Conservation (phyloP, 2,329 filamentous ascomycete genomes). For the Peltaster fructicola region DNA sequence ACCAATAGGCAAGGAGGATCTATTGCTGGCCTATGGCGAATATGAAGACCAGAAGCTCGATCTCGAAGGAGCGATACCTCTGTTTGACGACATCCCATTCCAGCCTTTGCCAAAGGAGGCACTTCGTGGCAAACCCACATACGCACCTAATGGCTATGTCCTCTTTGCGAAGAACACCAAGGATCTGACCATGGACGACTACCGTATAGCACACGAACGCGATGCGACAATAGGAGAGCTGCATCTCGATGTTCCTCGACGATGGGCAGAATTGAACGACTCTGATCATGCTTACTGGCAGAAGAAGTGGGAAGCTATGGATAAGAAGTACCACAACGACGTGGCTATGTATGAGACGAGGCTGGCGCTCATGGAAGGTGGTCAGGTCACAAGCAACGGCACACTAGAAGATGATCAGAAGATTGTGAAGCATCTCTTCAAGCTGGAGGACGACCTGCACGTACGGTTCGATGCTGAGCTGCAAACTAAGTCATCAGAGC, state of each 20-base stretch:
- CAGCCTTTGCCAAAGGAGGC: constrained; percentile 9
- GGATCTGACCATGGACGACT: constrained; percentile 10
- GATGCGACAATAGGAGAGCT: constrained; percentile 13
- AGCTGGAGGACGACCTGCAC: constrained; percentile 16
- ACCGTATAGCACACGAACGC: constrained; percentile 10
- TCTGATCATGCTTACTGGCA: constrained; percentile 13
- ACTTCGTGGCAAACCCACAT: constrained; percentile 7
- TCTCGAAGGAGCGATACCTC: constrained; percentile 7
- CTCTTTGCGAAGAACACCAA: constrained; percentile 12
- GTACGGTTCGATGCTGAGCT: too few species aligned
- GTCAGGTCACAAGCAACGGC: constrained; percentile 11
- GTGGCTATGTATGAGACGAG: constrained; percentile 16
- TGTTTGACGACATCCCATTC: constrained; percentile 11
- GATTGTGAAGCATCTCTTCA: too few species aligned
- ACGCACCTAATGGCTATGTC: constrained; percentile 14
- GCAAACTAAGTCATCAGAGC: too few species aligned
- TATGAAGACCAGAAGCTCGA: constrained; percentile 9
- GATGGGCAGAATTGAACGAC: constrained; percentile 12
- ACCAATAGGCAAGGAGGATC: constrained; percentile 12
- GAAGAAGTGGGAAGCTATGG: constrained; percentile 12
- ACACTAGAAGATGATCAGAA: too few species aligned
- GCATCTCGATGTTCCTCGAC: constrained; percentile 13
- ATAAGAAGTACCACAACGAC: constrained; percentile 13
- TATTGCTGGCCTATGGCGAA: constrained; percentile 15
- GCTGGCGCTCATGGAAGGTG: constrained; percentile 10